phyloP scores from a whole-genome alignment of 257 asterid species.

The Agastache rugosa region DNA sequence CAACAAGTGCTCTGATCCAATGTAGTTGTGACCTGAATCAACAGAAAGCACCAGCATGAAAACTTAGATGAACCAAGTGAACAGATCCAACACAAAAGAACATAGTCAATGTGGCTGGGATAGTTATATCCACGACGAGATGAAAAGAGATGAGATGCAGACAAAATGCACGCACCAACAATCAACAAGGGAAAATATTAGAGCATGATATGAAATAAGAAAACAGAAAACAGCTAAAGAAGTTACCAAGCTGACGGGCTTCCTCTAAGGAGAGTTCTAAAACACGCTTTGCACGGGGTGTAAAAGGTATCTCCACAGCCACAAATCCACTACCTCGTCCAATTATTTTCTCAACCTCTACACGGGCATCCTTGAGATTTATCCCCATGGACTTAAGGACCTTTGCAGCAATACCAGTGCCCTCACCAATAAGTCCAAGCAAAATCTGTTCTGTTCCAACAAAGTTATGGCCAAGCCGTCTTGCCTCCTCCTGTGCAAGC shows the following conservation, averaged over 20 bases:
- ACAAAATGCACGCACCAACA: conserved; percentile 17
- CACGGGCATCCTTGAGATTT: conserved; percentile 97
- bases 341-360: conserved; percentile 95
- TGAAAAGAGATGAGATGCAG: not conserved
- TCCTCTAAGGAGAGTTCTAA: conserved; percentile 95
- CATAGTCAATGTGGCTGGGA: not conserved
- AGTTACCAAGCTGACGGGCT: conserved; percentile 96
- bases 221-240: conserved; percentile 5
- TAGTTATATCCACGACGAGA: not conserved
- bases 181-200: conserved; percentile 3
- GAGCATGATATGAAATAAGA: conserved; percentile 3
- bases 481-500: conserved; percentile 99
- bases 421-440: conserved; percentile 96
- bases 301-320: conserved; percentile 97
- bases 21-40: conserved; percentile 91
- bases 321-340: conserved; percentile 99
- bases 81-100: not conserved
- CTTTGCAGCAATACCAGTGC: conserved; percentile 99
- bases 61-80: conserved; percentile 12
- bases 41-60: conserved; percentile 16
- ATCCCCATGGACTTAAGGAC: conserved; percentile 97
- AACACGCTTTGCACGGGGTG: conserved; percentile 98
- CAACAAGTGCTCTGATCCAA: conserved; percentile 97
- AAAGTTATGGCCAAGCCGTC: conserved; percentile 94
- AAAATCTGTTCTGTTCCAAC: conserved; percentile 98